phyloP scores from a whole-genome alignment of 176 grass and related monocot species.

The Alopecurus myosuroides region DNA sequence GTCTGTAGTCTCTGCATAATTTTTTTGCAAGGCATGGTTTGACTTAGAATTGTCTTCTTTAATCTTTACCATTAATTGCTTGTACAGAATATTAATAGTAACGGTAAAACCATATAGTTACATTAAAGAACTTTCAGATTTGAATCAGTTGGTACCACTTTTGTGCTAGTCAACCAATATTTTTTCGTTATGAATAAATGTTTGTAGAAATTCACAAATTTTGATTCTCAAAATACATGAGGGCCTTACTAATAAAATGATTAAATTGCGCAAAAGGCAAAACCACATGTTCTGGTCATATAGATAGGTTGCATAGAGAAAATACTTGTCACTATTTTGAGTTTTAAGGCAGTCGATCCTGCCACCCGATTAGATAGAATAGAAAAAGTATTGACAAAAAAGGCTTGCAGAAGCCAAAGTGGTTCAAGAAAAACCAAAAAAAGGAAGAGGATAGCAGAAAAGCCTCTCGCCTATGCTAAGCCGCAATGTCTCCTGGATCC shows the following conservation, averaged over 20 bases:
- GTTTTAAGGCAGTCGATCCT: too few species aligned
- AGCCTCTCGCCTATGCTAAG: too few species aligned
- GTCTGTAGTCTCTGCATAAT: neutral
- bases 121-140: neutral
- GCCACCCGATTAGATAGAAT: too few species aligned
- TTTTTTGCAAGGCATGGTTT: slow-evolving; percentile 9
- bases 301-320: slow-evolving; percentile 12
- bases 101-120: neutral
- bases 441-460: too few species aligned
- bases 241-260: neutral
- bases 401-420: too few species aligned
- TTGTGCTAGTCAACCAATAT: neutral
- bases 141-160: too few species aligned
- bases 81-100: neutral
- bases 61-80: neutral
- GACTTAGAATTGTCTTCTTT: neutral
- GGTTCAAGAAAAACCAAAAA: too few species aligned
- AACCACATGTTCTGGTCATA: neutral
- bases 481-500: too few species aligned
- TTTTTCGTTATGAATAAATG: neutral
- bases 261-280: neutral
- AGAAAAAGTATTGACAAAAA: too few species aligned
- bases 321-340: neutral
- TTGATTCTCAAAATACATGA: neutral
- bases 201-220: neutral